Evolutionary conservation across 1,139 yeast species (phyloP).

Genomic region (Geotrichum klebahnii): DNA sequence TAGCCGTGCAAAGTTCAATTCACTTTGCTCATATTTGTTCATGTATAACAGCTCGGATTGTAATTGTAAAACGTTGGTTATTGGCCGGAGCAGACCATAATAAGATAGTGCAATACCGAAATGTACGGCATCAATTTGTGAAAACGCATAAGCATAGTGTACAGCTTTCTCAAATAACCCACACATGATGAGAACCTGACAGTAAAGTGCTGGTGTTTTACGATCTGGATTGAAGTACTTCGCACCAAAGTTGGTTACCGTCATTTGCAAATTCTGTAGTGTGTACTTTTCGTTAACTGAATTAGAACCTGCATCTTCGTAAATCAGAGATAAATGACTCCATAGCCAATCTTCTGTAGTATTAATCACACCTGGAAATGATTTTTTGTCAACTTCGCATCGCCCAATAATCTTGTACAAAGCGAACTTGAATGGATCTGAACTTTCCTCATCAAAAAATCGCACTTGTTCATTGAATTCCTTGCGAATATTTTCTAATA

Average conservation of each 20-base stretch:
- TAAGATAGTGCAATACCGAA: constrained; percentile 77
- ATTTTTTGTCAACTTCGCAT: constrained; percentile 73
- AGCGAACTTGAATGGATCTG: constrained; percentile 88
- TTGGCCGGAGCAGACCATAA: constrained; percentile 63
- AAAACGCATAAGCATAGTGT: constrained; percentile 59
- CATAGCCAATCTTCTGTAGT: constrained; percentile 96
- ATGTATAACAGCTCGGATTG: constrained; percentile 30
- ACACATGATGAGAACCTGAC: constrained; percentile 66
- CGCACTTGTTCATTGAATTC: constrained; percentile 87
- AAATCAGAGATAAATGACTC: constrained; percentile 77
- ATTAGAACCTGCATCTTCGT: constrained; percentile 49
- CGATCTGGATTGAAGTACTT: constrained; percentile 61
- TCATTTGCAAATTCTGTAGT: constrained; percentile 63
- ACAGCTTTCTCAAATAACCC: constrained; percentile 85
- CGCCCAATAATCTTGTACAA: constrained; percentile 89
- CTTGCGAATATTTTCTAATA: constrained; percentile 64
- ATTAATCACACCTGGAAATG: constrained; percentile 66
- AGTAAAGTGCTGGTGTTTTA: constrained; percentile 63
- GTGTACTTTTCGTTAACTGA: constrained; percentile 70
- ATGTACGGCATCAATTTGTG: constrained; percentile 86
- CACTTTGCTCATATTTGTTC: constrained; percentile 30
- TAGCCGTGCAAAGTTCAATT: constrained; percentile 39
- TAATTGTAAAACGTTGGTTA: constrained; percentile 34
- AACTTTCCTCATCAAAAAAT: constrained; percentile 49
- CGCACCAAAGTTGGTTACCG: constrained; percentile 68